phyloP scores from a whole-genome alignment of 305 asterid species.

The Fraxinus xanthoxyloides region DNA sequence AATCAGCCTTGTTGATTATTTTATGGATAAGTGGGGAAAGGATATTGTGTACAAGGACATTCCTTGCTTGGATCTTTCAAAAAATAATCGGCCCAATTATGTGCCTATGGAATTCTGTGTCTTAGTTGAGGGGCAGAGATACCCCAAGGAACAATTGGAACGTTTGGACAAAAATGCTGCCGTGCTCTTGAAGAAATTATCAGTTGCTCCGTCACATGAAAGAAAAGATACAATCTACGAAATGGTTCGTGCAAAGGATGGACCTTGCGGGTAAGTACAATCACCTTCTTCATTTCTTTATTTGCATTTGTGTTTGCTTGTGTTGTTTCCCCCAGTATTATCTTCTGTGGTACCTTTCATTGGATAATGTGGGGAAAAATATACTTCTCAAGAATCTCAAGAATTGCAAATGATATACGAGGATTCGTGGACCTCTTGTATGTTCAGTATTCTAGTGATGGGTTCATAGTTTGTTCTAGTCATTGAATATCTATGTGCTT shows the following conservation, averaged over 20 bases:
- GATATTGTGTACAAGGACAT: conserved; percentile 28
- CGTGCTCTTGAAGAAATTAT: conserved; percentile 27
- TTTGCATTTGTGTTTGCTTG: background rate
- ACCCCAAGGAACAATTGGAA: conserved; percentile 37
- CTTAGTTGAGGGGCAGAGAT: conserved; percentile 63
- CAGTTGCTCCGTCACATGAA: conserved; percentile 39
- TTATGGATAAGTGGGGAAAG: conserved; percentile 42
- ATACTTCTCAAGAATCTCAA: background rate
- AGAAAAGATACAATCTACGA: conserved; percentile 37
- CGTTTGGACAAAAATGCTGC: conserved; percentile 29
- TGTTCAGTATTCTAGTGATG: background rate
- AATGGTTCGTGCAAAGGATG: conserved; percentile 55
- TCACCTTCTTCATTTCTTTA: background rate
- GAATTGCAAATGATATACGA: background rate
- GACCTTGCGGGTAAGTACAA: conserved; percentile 61
- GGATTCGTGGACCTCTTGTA: background rate
- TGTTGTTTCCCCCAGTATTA: background rate
- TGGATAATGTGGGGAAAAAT: background rate
- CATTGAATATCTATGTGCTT: background rate
- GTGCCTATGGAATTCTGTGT: conserved; percentile 65
- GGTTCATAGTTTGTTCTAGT: background rate
- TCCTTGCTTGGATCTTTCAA: conserved; percentile 55
- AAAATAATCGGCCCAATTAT: conserved; percentile 19
- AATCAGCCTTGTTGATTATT: conserved; percentile 33
- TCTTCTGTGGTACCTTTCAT: background rate